Evolutionary conservation across 495 filamentous ascomycete genomes (phyloP).

Genomic region (Tuber microsphaerosporum): DNA sequence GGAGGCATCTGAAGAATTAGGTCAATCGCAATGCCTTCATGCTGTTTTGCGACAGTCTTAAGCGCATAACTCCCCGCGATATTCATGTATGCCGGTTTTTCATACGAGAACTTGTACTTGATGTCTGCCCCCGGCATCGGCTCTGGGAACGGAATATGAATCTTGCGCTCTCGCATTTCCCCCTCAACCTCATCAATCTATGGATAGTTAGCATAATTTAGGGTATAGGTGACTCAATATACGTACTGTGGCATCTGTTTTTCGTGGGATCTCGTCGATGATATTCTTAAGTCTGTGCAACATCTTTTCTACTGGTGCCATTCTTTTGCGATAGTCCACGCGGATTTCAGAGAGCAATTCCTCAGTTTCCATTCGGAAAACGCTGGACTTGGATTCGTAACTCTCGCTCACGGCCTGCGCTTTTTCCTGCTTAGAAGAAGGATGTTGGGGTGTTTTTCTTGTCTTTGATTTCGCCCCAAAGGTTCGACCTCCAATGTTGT

Average conservation of each 20-base stretch:
- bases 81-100: conserved; percentile 69
- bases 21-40: conserved; percentile 59
- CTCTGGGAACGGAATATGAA: conserved; percentile 72
- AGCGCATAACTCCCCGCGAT: conserved; percentile 81
- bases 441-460: conserved; percentile 8
- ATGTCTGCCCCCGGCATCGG: conserved; percentile 64
- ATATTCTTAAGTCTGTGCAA: conserved; percentile 64
- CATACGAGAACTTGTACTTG: conserved; percentile 73
- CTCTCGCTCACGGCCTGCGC: conserved; percentile 35
- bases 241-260: conserved; percentile 52
- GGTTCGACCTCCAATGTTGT: conserved; percentile 6
- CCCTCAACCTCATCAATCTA: conserved; percentile 62
- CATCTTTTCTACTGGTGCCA: conserved; percentile 58
- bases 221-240: not conserved
- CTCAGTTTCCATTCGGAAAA: conserved; percentile 83
- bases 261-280: conserved; percentile 64
- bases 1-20: conserved; percentile 77
- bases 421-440: conserved; percentile 30
- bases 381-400: conserved; percentile 55
- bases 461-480: conserved; percentile 10
- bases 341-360: conserved; percentile 66
- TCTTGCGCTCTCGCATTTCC: conserved; percentile 58
- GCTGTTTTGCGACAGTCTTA: conserved; percentile 60
- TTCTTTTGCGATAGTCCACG: conserved; percentile 60
- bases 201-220: conserved; percentile 5